Conservation (phyloP, 106 monocot genomes). For the Apostasia ramifera region DNA sequence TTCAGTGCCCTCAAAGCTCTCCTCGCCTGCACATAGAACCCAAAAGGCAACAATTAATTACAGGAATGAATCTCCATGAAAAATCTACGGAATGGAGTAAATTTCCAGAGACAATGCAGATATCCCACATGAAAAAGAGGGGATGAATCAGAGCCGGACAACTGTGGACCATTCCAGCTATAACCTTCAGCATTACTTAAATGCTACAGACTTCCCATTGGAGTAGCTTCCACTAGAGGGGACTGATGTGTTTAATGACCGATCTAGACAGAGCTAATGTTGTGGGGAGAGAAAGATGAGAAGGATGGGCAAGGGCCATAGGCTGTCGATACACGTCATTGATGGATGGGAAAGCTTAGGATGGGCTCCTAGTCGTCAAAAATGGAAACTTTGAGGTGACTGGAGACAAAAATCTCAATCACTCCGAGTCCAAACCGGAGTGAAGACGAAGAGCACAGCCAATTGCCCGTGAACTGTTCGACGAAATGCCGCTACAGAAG, state of each 20-base stretch:
- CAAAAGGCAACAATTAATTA: neutral
- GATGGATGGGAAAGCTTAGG: no score
- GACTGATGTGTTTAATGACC: no score
- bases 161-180: no score
- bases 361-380: neutral
- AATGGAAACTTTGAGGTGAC: conserved; percentile 41
- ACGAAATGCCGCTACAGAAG: neutral
- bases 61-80: no score
- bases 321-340: no score
- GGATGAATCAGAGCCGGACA: neutral
- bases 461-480: neutral
- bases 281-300: neutral
- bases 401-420: conserved; percentile 9
- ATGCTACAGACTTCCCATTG: no score
- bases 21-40: conserved; percentile 41
- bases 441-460: neutral
- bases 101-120: neutral
- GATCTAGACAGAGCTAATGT: neutral
- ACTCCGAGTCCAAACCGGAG: conserved; percentile 2
- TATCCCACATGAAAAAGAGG: neutral
- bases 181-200: no score
- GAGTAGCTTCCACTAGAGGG: no score
- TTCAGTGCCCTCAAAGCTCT: conserved; percentile 75
- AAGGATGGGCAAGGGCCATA: neutral
- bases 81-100: no score